Evolutionary conservation across 2,329 filamentous ascomycete species (phyloP).

Genomic region (Trichoderma breve): DNA sequence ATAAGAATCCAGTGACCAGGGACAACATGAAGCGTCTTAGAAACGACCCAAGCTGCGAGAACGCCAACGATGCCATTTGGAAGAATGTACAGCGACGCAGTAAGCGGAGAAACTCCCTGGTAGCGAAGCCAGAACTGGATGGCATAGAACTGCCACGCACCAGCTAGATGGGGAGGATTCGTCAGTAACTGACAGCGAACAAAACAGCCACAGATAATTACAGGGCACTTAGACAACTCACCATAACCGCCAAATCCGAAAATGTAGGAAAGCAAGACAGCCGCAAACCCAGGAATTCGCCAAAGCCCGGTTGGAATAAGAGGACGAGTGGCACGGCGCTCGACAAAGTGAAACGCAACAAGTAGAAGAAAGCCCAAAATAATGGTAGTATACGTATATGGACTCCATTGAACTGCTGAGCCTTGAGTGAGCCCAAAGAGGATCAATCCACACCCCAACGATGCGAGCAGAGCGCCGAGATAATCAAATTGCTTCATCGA

Average conservation of each 20-base stretch:
- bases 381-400: not conserved
- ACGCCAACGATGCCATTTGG: conserved; percentile 1
- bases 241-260: conserved; percentile 4
- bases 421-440: conserved; percentile 8
- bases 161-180: not conserved
- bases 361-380: not conserved
- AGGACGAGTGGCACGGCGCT: not conserved
- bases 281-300: not conserved
- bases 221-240: not conserved
- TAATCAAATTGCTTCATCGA: conserved; percentile 8
- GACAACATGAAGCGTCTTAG: conserved; percentile 4
- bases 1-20: conserved; percentile 7
- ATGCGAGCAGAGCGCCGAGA: not conserved
- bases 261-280: not conserved
- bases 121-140: conserved; percentile 13
- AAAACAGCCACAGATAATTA: not conserved
- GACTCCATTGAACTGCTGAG: not conserved
- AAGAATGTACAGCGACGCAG: not conserved
- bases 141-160: conserved; percentile 10
- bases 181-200: not conserved
- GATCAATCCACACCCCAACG: not conserved
- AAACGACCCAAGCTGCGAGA: conserved; percentile 3
- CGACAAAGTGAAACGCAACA: not conserved
- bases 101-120: not conserved
- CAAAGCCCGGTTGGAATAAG: conserved; percentile 1